phyloP scores from a whole-genome alignment of 176 grass and related monocot species.

The Neostapfia colusana region DNA sequence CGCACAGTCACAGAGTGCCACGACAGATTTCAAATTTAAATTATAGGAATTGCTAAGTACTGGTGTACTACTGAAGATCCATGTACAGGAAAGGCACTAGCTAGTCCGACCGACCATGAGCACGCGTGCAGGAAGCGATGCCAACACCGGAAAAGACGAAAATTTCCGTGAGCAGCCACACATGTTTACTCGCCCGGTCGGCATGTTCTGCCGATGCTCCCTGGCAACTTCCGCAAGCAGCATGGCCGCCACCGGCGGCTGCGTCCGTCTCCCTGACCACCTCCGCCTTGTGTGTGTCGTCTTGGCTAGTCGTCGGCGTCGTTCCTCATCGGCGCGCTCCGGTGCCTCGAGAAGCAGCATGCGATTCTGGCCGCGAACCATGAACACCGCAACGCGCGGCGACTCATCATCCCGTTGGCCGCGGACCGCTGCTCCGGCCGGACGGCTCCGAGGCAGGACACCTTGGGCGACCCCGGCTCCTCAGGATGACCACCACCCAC shows the following conservation, averaged over 20 bases:
- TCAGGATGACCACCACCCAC: not conserved
- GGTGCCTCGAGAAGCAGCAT: not conserved
- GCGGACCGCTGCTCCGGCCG: not conserved
- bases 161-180: not conserved
- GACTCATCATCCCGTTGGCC: not conserved
- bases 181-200: not conserved
- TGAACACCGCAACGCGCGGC: not conserved
- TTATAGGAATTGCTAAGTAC: not conserved
- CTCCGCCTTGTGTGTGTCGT: not conserved
- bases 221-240: not conserved
- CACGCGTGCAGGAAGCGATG: not conserved
- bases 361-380: not conserved
- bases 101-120: too few species aligned
- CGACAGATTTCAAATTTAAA: constrained; percentile 8
- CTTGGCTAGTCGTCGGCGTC: not conserved
- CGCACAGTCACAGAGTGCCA: not conserved
- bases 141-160: not conserved
- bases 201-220: not conserved
- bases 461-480: constrained; percentile 47
- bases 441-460: constrained; percentile 1
- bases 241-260: not conserved
- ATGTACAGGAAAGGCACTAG: constrained; percentile 1
- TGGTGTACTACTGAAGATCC: not conserved
- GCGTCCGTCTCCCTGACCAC: not conserved
- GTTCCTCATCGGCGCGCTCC: not conserved